phyloP scores from a whole-genome alignment of 306 rosid genomes.

The Fragaria nilgerrensis region DNA sequence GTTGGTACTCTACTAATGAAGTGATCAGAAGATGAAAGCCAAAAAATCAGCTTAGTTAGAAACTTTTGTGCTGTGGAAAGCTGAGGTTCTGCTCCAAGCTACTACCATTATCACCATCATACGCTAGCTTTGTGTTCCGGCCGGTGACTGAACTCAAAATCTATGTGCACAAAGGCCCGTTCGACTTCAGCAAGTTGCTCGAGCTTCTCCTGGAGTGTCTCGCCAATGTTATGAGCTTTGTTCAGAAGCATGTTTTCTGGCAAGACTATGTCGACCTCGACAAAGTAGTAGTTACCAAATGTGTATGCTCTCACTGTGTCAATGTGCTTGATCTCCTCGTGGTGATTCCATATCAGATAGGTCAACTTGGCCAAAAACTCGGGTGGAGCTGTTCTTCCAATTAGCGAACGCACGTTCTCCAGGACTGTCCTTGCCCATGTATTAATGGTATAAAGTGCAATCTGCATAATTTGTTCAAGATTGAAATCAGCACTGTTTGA shows the following conservation, averaged over 20 bases:
- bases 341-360: slow-evolving; percentile 78
- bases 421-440: slow-evolving; percentile 75
- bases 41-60: background rate
- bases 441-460: slow-evolving; percentile 72
- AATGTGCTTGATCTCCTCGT: slow-evolving; percentile 65
- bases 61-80: background rate
- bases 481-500: background rate
- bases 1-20: background rate
- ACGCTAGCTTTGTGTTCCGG: slow-evolving; percentile 69
- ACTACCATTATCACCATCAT: slow-evolving; percentile 8
- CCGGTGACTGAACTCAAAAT: slow-evolving; percentile 71
- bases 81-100: background rate
- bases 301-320: slow-evolving; percentile 89
- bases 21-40: background rate
- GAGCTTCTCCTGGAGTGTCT: slow-evolving; percentile 69
- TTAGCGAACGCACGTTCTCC: slow-evolving; percentile 65
- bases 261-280: slow-evolving; percentile 77
- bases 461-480: slow-evolving; percentile 46
- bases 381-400: slow-evolving; percentile 82
- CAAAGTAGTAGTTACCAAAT: slow-evolving; percentile 70
- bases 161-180: slow-evolving; percentile 78
- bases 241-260: slow-evolving; percentile 62
- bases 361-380: slow-evolving; percentile 70
- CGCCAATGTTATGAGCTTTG: slow-evolving; percentile 77
- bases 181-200: slow-evolving; percentile 82